These are phyloP conservation scores for Pochonia chlamydosporia DNA, from an alignment of 2,329 filamentous ascomycete genomes.

Conservation along the genomic window DNA sequence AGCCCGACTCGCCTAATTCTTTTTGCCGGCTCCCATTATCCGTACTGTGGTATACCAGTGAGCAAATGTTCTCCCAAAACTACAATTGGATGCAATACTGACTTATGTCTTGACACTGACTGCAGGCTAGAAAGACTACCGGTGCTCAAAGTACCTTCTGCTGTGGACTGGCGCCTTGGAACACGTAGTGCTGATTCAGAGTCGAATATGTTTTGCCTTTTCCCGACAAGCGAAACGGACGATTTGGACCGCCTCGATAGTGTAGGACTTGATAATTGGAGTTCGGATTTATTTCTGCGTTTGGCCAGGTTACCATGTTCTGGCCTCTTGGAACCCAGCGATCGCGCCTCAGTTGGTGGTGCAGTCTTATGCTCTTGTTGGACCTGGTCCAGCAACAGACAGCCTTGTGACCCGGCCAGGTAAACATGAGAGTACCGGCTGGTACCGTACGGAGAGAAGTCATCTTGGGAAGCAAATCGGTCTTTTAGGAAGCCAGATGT, in stretches of 20 bases:
- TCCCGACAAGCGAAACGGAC: neutral
- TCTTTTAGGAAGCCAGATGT: neutral
- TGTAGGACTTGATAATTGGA: neutral
- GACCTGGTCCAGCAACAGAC: neutral
- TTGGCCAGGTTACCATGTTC: neutral
- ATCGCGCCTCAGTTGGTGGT: neutral
- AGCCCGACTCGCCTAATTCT: neutral
- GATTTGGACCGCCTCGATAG: neutral
- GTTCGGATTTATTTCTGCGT: neutral
- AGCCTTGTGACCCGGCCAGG: slow-evolving; percentile 4
- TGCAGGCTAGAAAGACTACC: neutral
- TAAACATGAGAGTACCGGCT: slow-evolving; percentile 3
- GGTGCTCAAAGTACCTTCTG: neutral
- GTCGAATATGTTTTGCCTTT: neutral
- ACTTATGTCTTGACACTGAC: neutral
- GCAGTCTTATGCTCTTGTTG: neutral
- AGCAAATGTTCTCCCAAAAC: neutral
- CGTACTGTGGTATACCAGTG: neutral
- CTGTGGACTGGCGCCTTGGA: neutral
- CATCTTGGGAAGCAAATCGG: neutral
- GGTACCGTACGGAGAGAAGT: neutral
- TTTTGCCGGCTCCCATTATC: neutral
- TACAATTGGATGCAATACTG: neutral
- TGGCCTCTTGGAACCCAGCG: neutral
- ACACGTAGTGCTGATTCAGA: neutral